Percentiles rank a stretch among this genome's conserved stretches.
Conservation (phyloP, 2,329 filamentous ascomycete species). For the Gaeumannomyces sp. region DNA sequence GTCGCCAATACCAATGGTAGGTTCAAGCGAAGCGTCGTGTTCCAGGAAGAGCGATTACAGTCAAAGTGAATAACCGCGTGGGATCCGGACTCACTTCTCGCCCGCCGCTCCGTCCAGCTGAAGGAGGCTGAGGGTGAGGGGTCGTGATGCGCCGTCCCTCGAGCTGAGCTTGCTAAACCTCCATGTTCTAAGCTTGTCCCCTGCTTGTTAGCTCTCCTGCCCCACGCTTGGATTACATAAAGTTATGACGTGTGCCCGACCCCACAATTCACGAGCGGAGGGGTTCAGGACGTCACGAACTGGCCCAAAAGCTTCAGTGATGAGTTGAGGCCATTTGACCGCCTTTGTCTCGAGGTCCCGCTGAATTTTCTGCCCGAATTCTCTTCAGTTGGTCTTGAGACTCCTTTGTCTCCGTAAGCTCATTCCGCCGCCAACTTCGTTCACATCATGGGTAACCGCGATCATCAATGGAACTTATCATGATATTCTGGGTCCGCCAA, state of each 20-base stretch:
- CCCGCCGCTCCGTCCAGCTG: neutral
- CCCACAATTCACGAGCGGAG: neutral
- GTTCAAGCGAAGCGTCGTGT: neutral
- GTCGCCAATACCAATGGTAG: neutral
- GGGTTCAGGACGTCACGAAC: too few relatives aligned
- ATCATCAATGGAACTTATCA: too few relatives aligned
- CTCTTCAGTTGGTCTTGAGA: too few relatives aligned
- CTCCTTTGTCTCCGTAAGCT: too few relatives aligned
- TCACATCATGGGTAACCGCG: too few relatives aligned
- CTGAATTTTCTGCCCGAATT: too few relatives aligned
- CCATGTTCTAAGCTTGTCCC: neutral
- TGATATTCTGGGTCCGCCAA: too few relatives aligned
- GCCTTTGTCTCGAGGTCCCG: too few relatives aligned
- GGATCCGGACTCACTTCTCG: neutral
- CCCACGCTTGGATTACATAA: neutral
- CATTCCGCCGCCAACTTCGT: too few relatives aligned
- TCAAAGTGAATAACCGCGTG: too few relatives aligned
- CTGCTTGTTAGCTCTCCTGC: neutral
- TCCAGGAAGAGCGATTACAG: neutral
- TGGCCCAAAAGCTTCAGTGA: too few relatives aligned
- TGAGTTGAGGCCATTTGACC: too few relatives aligned
- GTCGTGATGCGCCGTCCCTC: neutral
- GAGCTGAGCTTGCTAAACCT: neutral
- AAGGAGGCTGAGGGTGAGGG: neutral
- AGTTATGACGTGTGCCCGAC: neutral